Base-by-base conservation (phyloP, 2,329 filamentous ascomycete genomes). In the Cephalotrichum gorgonifer region DNA sequence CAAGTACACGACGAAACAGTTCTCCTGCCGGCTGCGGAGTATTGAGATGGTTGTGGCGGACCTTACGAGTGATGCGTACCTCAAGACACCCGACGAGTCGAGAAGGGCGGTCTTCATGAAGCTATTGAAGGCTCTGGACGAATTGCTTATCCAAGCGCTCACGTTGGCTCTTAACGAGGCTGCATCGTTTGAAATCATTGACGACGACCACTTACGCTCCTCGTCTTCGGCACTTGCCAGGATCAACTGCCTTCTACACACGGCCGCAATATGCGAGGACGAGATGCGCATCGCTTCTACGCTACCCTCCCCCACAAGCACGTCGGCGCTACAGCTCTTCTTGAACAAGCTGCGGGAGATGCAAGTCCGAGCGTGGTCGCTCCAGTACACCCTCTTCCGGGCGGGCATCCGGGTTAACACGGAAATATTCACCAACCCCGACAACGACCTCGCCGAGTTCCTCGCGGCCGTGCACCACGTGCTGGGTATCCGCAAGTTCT, bases 321-420 rank as follows among this genome's bases (percentile, higher is more conserved):
- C 79, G 58, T 73, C 71, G 1, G 79, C 78, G 51, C 70, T 73
- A 49, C 63, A 69, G 2, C 55, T 68, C 6, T 73, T 85, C 55
- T 75, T 82, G 50, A 81, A 78, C 49, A 88, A 84, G 58, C 70
- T 97, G 41, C 82, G 88, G 38, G 89, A 97, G 56, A 85, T 95
- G 73, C 85, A 95, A 58, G 79, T 95, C 3, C 82, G 88, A 30
- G 79, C 83, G 11, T 97, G 93, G 91, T 88, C 86, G 33, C 68
- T 97, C 35, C 83, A 91, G 54, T 98, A 96, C 60, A 78, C 79
- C 0, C 68, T 96, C 47, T 64, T 96, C 41, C 86, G 85, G 59
- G 83, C 89, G 53, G 86, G 80, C 3, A 81, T 90, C 26, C 66
- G 71, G 6, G 86, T 90, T 55, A 79, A 85, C 55, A 64, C 68